Conservation (phyloP, 257 asterid genomes). For the Solanum neorickii region DNA sequence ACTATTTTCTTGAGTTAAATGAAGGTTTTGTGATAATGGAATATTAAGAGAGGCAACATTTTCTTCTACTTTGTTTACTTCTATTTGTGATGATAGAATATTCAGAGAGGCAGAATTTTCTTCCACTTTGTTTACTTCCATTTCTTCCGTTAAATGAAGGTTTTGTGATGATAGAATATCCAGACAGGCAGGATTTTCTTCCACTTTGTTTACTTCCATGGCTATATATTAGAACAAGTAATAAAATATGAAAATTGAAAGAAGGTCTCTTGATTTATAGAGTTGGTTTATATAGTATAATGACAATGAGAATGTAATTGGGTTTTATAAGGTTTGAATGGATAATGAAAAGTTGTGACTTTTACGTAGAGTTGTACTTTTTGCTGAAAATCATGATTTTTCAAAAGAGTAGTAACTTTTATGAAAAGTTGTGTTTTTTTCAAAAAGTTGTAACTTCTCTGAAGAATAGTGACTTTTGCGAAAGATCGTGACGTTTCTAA, state of each 20-base stretch:
- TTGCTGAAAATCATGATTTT: too few species aligned
- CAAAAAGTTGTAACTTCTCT: background rate
- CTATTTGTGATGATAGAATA: background rate
- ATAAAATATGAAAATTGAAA: too few species aligned
- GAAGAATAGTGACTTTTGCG: too few species aligned
- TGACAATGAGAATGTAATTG: background rate
- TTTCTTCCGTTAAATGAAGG: background rate
- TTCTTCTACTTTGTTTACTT: background rate
- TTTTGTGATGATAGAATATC: background rate
- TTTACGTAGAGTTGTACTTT: background rate
- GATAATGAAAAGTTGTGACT: too few species aligned
- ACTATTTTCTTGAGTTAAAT: background rate
- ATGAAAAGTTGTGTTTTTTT: too few species aligned
- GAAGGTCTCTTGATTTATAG: background rate
- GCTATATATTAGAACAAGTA: background rate
- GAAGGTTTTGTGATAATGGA: background rate
- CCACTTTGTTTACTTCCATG: background rate
- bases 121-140: too few species aligned
- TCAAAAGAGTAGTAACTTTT: too few species aligned
- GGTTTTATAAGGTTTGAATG: background rate
- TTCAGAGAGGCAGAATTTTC: background rate
- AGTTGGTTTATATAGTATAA: background rate
- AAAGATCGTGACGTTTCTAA: too few species aligned
- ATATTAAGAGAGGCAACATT: background rate
- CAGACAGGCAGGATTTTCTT: background rate